phyloP scores from a whole-genome alignment of 1,284 basidiomycete genomes.

The Malassezia globosa region DNA sequence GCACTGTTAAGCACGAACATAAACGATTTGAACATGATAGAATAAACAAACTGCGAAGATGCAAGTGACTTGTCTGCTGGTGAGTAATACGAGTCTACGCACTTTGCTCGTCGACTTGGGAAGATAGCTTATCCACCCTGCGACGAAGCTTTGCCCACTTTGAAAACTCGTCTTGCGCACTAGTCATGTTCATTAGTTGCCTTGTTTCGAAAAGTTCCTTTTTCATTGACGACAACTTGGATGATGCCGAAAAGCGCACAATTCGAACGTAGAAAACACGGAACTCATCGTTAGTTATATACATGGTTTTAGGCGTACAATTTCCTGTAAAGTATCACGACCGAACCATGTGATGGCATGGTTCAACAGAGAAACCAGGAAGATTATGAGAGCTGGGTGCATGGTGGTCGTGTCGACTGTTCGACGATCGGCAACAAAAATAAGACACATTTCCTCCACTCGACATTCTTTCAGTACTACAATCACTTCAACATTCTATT shows the following conservation, averaged over 20 bases:
- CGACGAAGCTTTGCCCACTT: slow-evolving; percentile 93
- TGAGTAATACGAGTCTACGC: slow-evolving; percentile 5
- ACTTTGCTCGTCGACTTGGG: slow-evolving; percentile 78
- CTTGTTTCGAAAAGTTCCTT: slow-evolving; percentile 54
- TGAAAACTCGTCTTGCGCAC: slow-evolving; percentile 92
- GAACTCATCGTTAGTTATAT: slow-evolving; percentile 16
- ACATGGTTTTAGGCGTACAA: slow-evolving; percentile 8
- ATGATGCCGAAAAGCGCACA: slow-evolving; percentile 22
- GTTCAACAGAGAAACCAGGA: slow-evolving; percentile 18
- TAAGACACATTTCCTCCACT: background rate
- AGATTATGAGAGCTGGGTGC: slow-evolving; percentile 16
- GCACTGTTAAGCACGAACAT: slow-evolving; percentile 36
- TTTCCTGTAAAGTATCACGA: slow-evolving; percentile 8
- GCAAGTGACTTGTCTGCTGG: slow-evolving; percentile 22
- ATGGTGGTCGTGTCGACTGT: background rate
- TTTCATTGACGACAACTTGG: slow-evolving; percentile 21
- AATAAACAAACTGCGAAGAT: slow-evolving; percentile 21
- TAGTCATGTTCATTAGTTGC: slow-evolving; percentile 74
- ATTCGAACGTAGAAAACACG: slow-evolving; percentile 7
- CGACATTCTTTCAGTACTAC: background rate
- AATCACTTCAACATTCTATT: background rate
- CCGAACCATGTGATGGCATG: slow-evolving; percentile 16
- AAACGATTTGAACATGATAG: slow-evolving; percentile 28
- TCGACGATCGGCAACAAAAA: background rate
- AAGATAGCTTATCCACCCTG: slow-evolving; percentile 81